phyloP scores from a whole-genome alignment of 805 yeast genomes.

The Candida morakotiae region DNA sequence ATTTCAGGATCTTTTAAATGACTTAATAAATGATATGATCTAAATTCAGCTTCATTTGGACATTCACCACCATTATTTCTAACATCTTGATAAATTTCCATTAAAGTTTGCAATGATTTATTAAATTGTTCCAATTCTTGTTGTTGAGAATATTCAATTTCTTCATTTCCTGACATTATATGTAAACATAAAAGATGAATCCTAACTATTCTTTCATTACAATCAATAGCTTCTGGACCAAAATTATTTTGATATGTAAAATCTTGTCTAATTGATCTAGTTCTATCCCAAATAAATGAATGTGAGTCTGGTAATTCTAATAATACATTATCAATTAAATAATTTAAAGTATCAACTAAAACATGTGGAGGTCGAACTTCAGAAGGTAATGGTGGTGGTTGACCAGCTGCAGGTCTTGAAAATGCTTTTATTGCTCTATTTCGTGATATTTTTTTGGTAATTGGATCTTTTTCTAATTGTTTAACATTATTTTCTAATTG shows the following conservation, averaged over 20 bases:
- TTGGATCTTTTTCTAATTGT: constrained; percentile 65
- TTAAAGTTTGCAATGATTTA: constrained; percentile 82
- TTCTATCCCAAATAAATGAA: constrained; percentile 94
- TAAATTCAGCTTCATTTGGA: constrained; percentile 88
- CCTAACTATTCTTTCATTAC: constrained; percentile 87
- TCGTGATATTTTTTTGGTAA: constrained; percentile 49
- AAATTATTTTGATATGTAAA: constrained; percentile 91
- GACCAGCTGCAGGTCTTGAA: constrained; percentile 96
- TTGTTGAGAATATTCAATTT: constrained; percentile 78
- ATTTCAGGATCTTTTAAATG: constrained; percentile 82
- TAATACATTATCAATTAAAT: constrained; percentile 61
- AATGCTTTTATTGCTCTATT: constrained; percentile 81
- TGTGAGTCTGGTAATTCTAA: constrained; percentile 77
- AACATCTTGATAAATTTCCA: constrained; percentile 82
- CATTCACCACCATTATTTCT: constrained; percentile 63
- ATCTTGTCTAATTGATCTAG: constrained; percentile 94
- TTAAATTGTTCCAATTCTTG: constrained; percentile 94
- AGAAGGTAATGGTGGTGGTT: constrained; percentile 95
- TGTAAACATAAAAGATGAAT: constrained; percentile 81
- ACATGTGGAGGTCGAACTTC: constrained; percentile 93
- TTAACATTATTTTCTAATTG: constrained; percentile 84
- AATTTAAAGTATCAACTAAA: constrained; percentile 61
- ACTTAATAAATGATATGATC: constrained; percentile 80
- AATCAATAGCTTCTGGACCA: constrained; percentile 91
- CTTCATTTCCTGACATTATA: constrained; percentile 68